phyloP scores from a whole-genome alignment of 768 basidiomycete species.

The Asterophora parasitica region DNA sequence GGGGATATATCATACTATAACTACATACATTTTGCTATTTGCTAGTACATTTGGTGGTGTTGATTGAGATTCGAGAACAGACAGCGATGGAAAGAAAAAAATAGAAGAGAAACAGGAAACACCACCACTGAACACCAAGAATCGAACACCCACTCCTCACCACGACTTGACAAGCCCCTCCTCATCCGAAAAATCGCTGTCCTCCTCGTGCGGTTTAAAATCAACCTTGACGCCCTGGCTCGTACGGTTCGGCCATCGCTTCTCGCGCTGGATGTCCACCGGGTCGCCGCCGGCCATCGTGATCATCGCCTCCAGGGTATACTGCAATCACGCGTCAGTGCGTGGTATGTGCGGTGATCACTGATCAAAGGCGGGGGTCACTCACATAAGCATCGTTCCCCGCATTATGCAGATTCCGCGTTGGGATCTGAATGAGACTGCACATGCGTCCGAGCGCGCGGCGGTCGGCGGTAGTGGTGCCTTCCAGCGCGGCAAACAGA shows the following conservation, averaged over 20 bases:
- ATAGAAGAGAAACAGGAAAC: neutral
- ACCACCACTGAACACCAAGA: neutral
- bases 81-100: too few relatives aligned
- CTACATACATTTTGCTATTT: too few relatives aligned
- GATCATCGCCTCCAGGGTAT: constrained; percentile 60
- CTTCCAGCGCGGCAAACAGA: constrained; percentile 71
- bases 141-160: constrained; percentile 1
- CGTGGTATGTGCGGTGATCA: too few relatives aligned
- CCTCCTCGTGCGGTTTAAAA: constrained; percentile 57
- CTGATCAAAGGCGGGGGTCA: constrained; percentile 5
- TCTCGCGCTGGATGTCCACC: constrained; percentile 70
- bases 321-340: constrained; percentile 36
- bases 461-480: constrained; percentile 47
- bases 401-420: constrained; percentile 68
- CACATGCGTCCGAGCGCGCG: constrained; percentile 59
- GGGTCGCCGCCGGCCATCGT: constrained; percentile 72
- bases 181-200: constrained; percentile 43
- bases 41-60: too few relatives aligned
- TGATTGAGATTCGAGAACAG: too few relatives aligned
- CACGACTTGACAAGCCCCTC: constrained; percentile 28
- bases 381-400: constrained; percentile 83
- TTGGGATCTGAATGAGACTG: constrained; percentile 53
- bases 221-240: constrained; percentile 44
- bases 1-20: too few relatives aligned
- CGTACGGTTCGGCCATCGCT: constrained; percentile 71